These are phyloP conservation scores for Chrysosphaeria jannelii DNA, from an alignment of 2,329 filamentous ascomycete species.

Conservation along the genomic window DNA sequence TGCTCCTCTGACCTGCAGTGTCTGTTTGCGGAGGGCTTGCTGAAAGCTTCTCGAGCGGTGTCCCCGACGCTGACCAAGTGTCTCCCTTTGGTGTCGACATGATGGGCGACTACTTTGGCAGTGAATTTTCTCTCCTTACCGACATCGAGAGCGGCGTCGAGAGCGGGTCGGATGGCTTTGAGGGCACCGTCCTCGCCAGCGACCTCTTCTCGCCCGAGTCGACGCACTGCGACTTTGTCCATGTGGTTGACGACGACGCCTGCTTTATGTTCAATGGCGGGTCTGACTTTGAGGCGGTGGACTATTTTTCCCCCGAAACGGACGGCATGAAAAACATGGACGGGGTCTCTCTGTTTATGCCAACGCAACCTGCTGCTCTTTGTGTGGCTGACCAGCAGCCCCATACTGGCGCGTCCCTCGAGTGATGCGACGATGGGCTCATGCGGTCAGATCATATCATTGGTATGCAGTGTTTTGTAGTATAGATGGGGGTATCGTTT, in stretches of 20 bases:
- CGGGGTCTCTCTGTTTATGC: too few relatives aligned
- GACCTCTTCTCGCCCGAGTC: constrained; percentile 44
- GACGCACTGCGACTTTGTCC: constrained; percentile 33
- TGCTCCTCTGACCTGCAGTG: constrained; percentile 96
- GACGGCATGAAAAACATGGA: constrained; percentile 9
- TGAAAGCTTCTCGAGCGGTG: constrained; percentile 8
- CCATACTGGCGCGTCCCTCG: constrained; percentile 41
- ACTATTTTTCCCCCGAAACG: constrained; percentile 24
- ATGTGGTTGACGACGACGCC: constrained; percentile 30
- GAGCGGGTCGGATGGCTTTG: too few relatives aligned
- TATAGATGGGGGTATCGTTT: too few relatives aligned
- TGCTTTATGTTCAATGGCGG: too few relatives aligned
- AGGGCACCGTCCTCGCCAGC: constrained; percentile 50
- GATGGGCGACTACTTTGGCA: too few relatives aligned
- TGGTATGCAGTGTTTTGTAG: too few relatives aligned
- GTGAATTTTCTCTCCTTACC: too few relatives aligned
- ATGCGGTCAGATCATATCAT: too few relatives aligned
- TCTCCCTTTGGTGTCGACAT: constrained; percentile 28
- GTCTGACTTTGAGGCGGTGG: constrained; percentile 17
- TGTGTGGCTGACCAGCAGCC: constrained; percentile 47
- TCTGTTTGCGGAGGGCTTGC: constrained; percentile 48
- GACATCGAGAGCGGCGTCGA: too few relatives aligned
- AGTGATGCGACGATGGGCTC: constrained; percentile 45
- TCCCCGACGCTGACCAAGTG: constrained; percentile 17
- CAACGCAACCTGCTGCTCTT: too few relatives aligned